Percentiles rank a stretch among this genome's conserved stretches.
phyloP scores from a whole-genome alignment of 2,329 filamentous ascomycete genomes.

The Sphaerulina vaccinii region DNA sequence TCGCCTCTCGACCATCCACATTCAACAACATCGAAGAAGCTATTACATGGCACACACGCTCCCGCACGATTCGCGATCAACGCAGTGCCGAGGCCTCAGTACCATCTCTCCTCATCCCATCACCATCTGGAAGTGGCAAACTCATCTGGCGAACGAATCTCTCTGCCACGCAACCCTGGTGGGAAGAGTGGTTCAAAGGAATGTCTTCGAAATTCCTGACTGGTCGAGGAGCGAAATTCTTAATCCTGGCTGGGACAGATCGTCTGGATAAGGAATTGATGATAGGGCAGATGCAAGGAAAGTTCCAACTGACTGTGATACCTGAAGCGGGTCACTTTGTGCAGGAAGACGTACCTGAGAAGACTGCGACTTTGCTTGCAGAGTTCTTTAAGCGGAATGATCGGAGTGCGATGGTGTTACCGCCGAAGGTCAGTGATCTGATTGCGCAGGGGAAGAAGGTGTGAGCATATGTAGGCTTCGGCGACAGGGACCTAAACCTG shows the following conservation, averaged over 20 bases:
- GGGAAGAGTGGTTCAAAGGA: slow-evolving; percentile 90
- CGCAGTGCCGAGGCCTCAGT: slow-evolving; percentile 85
- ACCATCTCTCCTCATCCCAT: slow-evolving; percentile 67
- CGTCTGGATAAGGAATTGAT: slow-evolving; percentile 86
- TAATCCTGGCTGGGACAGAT: slow-evolving; percentile 86
- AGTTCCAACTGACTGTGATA: slow-evolving; percentile 93
- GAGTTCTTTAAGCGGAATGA: slow-evolving; percentile 95
- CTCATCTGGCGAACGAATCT: slow-evolving; percentile 89
- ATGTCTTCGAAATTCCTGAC: slow-evolving; percentile 84
- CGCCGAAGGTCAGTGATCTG: slow-evolving; percentile 73
- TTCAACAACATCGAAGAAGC: slow-evolving; percentile 77
- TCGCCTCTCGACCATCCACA: slow-evolving; percentile 73
- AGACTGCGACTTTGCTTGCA: slow-evolving; percentile 77
- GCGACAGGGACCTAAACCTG: no score
- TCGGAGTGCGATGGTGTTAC: slow-evolving; percentile 76
- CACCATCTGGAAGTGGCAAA: slow-evolving; percentile 29
- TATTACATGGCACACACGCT: slow-evolving; percentile 91
- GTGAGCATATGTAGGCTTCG: slow-evolving; percentile 30
- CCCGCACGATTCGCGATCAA: slow-evolving; percentile 79
- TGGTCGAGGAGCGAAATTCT: slow-evolving; percentile 76
- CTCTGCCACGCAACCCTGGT: slow-evolving; percentile 79
- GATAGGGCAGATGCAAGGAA: slow-evolving; percentile 97
- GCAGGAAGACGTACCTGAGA: slow-evolving; percentile 90
- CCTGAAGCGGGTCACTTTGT: slow-evolving; percentile 95
- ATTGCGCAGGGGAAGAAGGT: slow-evolving; percentile 52